These are phyloP conservation scores for Clitocybe nebularis DNA, from an alignment of 1,284 basidiomycete species.

Conservation along the genomic window DNA sequence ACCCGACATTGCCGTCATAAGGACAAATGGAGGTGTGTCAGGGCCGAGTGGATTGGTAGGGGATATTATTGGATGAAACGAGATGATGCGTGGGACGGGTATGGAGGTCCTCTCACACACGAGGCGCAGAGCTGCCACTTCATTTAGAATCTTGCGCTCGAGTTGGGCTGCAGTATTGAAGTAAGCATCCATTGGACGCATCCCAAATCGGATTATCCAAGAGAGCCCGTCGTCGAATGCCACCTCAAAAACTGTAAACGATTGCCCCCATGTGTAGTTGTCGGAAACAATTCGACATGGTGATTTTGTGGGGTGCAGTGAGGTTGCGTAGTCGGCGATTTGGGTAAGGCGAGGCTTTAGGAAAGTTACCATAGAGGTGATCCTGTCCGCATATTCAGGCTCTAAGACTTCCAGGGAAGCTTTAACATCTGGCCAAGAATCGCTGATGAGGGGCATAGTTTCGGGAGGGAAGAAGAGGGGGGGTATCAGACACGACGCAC, in stretches of 20 bases:
- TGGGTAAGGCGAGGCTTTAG: slow-evolving; percentile 25
- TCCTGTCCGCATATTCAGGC: slow-evolving; percentile 27
- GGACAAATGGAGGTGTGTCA: slow-evolving; percentile 32
- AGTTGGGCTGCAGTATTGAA: slow-evolving; percentile 36
- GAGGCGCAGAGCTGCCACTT: slow-evolving; percentile 33
- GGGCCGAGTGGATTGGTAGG: slow-evolving; percentile 30
- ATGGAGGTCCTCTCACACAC: slow-evolving; percentile 33
- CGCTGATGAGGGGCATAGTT: slow-evolving; percentile 26
- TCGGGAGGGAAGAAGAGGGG: not conserved
- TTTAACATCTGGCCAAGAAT: slow-evolving; percentile 31
- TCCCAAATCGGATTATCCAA: slow-evolving; percentile 36
- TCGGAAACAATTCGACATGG: slow-evolving; percentile 26
- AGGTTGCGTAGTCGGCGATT: slow-evolving; percentile 29
- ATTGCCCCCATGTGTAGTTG: slow-evolving; percentile 35
- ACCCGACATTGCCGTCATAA: slow-evolving; percentile 34
- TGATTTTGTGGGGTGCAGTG: slow-evolving; percentile 25
- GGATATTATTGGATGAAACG: slow-evolving; percentile 28
- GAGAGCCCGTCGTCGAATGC: slow-evolving; percentile 24
- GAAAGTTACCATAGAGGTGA: slow-evolving; percentile 30
- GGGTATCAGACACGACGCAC: not conserved
- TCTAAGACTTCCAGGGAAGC: slow-evolving; percentile 30
- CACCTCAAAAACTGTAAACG: slow-evolving; percentile 34
- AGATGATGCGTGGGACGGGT: slow-evolving; percentile 32
- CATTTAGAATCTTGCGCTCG: slow-evolving; percentile 36
- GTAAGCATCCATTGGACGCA: slow-evolving; percentile 34